Evolutionary conservation across 257 asterid species (phyloP), one percentile per base, ranked within the genome.

Genomic region (Cruciata laevipes): DNA sequence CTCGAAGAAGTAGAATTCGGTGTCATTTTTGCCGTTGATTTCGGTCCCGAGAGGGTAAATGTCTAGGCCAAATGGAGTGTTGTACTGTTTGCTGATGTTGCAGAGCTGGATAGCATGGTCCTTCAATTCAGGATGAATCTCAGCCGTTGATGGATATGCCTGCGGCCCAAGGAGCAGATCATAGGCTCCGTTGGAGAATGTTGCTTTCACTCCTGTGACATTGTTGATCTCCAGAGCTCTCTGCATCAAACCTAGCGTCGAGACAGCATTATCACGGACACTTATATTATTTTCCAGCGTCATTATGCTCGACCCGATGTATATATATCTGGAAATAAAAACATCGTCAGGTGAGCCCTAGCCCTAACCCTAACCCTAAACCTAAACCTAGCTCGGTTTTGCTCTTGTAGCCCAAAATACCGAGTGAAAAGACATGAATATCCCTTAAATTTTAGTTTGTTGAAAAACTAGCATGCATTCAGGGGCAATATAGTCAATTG

Each of bases 1-100:
- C 20, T 85, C 87, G 40, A 90, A 86, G 71, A 90, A 90, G 4
- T 91, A 91, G 3, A 83, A 90, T 1, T 83, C 87, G 0, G 80
- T 30, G 0, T 93, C 95, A 25, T 81, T 78, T 33, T 83, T 6
- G 0, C 73, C 70, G 70, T 73, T 71, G 12, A 56, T 71, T n/a
- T 80, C 79, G 0, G 80, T 75, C 56, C 84, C 85, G 73, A 88
- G 79, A 9, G 96, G 96, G 76, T 79, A 88, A 16, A 90, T 77
- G 78, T 88, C 88, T 47, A 90, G 84, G 16, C 85, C 75, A 66
- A 88, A 13, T 31, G 65, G 23, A 18, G 14, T 9, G 0, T 18
- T 18, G 0, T 10, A 5, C 0, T 6, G 3, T 6, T 7, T 16
- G 18, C 16, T 11, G 4, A 10, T 16, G 4, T 4, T 6, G 38